Base-by-base conservation (phyloP, 169 alveolate genomes). In the Theileria annulata region DNA sequence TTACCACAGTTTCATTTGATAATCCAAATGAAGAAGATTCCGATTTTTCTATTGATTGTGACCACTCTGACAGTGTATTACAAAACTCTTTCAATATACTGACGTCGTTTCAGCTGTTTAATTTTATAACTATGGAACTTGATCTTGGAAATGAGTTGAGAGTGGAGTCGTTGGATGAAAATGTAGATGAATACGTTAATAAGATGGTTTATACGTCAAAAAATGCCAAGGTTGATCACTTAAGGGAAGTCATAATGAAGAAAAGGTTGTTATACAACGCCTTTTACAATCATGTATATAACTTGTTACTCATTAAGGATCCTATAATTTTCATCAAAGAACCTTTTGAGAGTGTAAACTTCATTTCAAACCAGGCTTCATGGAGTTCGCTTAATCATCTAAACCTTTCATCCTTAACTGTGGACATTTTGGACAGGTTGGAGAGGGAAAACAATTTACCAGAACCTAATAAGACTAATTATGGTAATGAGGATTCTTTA, bases 1-100 rank as follows among this genome's bases (percentile, higher is more conserved):
- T 98, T 87, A 87, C 89, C 28, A 95, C 95, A 80, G 82, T 75
- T 15, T 25, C 27, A 2, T 56, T 19, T 56, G 25, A 62, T 37
- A 27, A 17, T 1, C 51, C 37, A 27, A 62, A 62, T 62, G 49
- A 21, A 23, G 48, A 23, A 6, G 37, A 62, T 21, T n/a, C 25
- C 0, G 48, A 62, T 15, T 15, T 17, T 17, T 42, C 51, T 10
- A 3, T 42, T 42, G 51, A 42, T 42, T 42, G 15, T 42, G 51
- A 42, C 51, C 51, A 42, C 13, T 1, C 51, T 8, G 13, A 42
- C 13, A 1, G 19, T 8, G 51, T 42, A 8, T 2, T 42, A 8
- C 6, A 42, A 10, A 3, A 1, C 51, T 10, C n/a, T 15, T 60
- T 80, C 35, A 80, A 80, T 21, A 25, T 80, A 21, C 67, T 80